phyloP scores from a whole-genome alignment of 176 grass and related monocot species.

The Bromus sterilis region DNA sequence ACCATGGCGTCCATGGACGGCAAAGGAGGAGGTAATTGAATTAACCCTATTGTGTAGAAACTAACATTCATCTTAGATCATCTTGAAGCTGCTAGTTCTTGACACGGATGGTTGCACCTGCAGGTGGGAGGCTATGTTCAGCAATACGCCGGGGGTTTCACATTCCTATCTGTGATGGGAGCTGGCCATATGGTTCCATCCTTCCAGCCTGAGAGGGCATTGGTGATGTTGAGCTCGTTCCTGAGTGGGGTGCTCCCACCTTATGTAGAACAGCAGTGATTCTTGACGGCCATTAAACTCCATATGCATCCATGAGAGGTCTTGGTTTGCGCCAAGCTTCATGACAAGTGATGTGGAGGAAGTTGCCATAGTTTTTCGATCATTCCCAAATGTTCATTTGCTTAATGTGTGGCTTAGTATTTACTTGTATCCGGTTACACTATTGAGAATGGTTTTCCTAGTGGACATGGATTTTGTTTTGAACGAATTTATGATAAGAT shows the following conservation, averaged over 20 bases:
- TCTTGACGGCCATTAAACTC: background rate
- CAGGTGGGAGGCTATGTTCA: slow-evolving; percentile 29
- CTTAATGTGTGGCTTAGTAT: background rate
- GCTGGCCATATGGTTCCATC: slow-evolving; percentile 45
- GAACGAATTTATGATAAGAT: background rate
- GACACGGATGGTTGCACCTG: background rate
- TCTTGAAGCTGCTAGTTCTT: background rate
- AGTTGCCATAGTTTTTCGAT: background rate
- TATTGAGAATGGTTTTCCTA: background rate
- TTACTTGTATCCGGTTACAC: background rate
- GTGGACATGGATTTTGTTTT: background rate
- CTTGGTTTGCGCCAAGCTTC: background rate
- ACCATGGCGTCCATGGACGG: slow-evolving; percentile 8
- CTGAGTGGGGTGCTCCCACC: slow-evolving; percentile 31
- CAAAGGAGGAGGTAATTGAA: background rate
- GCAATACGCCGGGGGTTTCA: slow-evolving; percentile 25
- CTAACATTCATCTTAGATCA: background rate
- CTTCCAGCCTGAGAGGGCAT: slow-evolving; percentile 29
- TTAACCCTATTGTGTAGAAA: background rate
- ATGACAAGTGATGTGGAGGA: background rate
- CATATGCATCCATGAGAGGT: background rate
- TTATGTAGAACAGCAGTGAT: background rate
- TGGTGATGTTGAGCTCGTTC: slow-evolving; percentile 26
- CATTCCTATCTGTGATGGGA: slow-evolving; percentile 36
- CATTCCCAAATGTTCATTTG: background rate